Evolutionary conservation across 1,139 yeast species (phyloP), one percentile per base, ranked within the genome.

Genomic region (Scheffersomyces lignicola): DNA sequence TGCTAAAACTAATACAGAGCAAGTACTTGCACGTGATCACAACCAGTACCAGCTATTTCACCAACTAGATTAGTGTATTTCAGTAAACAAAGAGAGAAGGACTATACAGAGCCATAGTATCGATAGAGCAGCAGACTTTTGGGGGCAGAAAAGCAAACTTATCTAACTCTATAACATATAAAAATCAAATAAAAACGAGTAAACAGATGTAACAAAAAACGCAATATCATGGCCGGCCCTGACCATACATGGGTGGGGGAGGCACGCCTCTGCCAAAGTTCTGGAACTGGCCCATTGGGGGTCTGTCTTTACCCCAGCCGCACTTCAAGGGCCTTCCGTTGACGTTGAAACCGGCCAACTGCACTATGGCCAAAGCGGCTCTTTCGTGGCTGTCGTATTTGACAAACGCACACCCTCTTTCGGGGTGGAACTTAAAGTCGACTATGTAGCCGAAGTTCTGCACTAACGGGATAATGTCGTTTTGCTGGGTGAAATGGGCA

Each of bases 311-410:
- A 34, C 95, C 96, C 96, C 96, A 88, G 21, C 95, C 94, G 51
- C 90, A 80, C 55, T 82, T 83, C 54, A 88, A 63, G 21, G 85
- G 83, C 55, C 95, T 74, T 16, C 95, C 95, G 54, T 83, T 81
- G 44, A 88, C 65, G 38, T 73, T 73, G 49, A 78, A 76, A n/a
- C 95, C 95, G 14, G 80, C 75, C 43, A 88, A 67, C 51, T 85
- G 92, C 18, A 83, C 84, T 50, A 88, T 87, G 35, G 95, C 95
- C 57, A 85, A 67, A 1, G 96, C 95, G 4, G 96, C 96, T 43
- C 87, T 70, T 51, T 87, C 95, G 58, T 88, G 96, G 31, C 85
- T 73, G 50, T 85, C 95, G 53, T 82, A 87, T 60, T 83, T 83
- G 42, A 85, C 92, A 67, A 88, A 88, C 3, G 92, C 92, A 64